Conservation (phyloP, 148 eudicot species). For the Suaeda aralocaspica region DNA sequence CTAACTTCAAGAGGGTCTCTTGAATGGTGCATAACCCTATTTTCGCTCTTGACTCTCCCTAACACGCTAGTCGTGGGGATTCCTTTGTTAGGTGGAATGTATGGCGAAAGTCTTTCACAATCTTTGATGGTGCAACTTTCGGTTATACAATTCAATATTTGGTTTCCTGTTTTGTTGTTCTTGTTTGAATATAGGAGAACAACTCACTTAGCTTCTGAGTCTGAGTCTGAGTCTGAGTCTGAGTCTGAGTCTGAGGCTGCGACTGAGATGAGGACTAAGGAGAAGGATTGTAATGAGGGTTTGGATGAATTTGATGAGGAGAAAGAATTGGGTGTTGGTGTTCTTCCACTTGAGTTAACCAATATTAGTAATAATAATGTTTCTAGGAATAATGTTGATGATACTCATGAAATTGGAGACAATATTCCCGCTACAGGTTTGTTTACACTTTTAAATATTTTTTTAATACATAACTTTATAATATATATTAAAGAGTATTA, state of each 20-base stretch:
- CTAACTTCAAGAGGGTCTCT: conserved; percentile 50
- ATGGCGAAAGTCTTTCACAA: conserved; percentile 51
- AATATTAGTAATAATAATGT: not conserved
- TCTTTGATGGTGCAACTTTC: conserved; percentile 75
- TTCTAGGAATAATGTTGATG: not conserved
- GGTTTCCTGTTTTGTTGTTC: conserved; percentile 78
- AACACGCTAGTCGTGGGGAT: conserved; percentile 87
- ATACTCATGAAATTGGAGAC: not conserved
- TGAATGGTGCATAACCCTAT: conserved; percentile 79
- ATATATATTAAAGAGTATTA: too few species aligned
- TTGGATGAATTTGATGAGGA: conserved; percentile 40
- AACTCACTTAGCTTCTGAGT: conserved; percentile 41
- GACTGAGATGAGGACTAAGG: conserved; percentile 32
- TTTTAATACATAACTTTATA: too few species aligned
- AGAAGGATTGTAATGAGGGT: too few species aligned
- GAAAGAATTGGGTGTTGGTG: conserved; percentile 43
- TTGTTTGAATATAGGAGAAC: conserved; percentile 81
- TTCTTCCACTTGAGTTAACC: not conserved
- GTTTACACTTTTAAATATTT: not conserved
- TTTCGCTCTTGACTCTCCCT: conserved; percentile 64
- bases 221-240: too few species aligned
- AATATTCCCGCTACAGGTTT: not conserved
- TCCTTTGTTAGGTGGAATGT: conserved; percentile 77
- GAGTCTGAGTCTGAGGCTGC: conserved; percentile 44
- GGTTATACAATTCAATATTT: conserved; percentile 65